Evolutionary conservation across 257 asterid species (phyloP).

Genomic region (Rauvolfia tetraphylla): DNA sequence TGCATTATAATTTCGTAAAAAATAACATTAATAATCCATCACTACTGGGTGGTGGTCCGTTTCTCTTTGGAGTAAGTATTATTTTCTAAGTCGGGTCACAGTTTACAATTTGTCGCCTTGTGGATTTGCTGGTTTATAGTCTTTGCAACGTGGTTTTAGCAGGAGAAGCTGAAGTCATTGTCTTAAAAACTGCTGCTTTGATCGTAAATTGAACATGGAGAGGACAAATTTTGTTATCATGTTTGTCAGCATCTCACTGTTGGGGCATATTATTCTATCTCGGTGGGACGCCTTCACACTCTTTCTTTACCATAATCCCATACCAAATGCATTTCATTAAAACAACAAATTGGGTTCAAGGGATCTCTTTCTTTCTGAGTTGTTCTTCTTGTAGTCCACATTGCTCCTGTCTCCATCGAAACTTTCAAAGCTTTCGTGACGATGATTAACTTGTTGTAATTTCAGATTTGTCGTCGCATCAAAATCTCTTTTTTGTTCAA

Average conservation of each 20-base stretch:
- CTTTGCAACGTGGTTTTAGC: conserved; percentile 6
- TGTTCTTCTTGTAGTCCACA: too few relatives aligned
- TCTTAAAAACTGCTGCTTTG: conserved; percentile 11
- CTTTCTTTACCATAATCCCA: too few relatives aligned
- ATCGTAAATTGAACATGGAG: neutral
- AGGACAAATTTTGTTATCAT: conserved; percentile 6
- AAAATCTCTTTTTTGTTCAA: too few relatives aligned
- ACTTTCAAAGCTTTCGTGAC: too few relatives aligned
- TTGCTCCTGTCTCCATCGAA: too few relatives aligned
- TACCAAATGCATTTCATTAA: too few relatives aligned
- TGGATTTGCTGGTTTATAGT: conserved; percentile 37
- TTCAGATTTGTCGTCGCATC: too few relatives aligned
- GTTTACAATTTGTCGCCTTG: conserved; percentile 27
- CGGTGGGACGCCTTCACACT: conserved; percentile 15
- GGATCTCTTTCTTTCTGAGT: too few relatives aligned
- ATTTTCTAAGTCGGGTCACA: neutral
- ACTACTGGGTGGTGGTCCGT: conserved; percentile 12
- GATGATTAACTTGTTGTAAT: too few relatives aligned
- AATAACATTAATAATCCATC: conserved; percentile 1
- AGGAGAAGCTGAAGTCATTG: conserved; percentile 41
- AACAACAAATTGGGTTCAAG: too few relatives aligned
- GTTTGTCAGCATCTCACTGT: conserved; percentile 31
- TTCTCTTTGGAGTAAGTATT: neutral
- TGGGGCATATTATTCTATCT: conserved; percentile 6
- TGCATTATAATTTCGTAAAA: too few relatives aligned